phyloP scores from a whole-genome alignment of 2,329 filamentous ascomycete species.

The Aspergillus unguis region DNA sequence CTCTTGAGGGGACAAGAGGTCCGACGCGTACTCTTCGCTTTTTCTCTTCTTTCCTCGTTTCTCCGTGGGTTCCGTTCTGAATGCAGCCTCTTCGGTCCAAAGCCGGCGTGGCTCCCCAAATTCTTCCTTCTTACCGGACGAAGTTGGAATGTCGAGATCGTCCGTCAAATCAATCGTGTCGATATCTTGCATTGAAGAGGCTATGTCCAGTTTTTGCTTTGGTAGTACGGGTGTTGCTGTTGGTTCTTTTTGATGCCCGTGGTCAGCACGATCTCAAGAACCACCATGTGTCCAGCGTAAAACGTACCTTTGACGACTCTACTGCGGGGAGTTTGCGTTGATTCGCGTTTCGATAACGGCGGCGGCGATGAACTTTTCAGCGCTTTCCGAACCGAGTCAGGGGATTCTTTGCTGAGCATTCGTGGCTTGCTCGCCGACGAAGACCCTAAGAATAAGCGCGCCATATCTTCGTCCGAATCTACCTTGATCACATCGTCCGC shows the following conservation, averaged over 20 bases:
- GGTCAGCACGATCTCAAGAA: constrained; percentile 9
- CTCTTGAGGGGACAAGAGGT: constrained; percentile 35
- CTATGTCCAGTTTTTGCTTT: constrained; percentile 16
- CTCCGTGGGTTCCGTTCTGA: constrained; percentile 33
- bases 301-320: constrained; percentile 26
- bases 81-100: constrained; percentile 45
- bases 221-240: constrained; percentile 23
- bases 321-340: constrained; percentile 4
- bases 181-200: constrained; percentile 28
- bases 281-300: not conserved
- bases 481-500: constrained; percentile 25
- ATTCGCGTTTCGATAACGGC: constrained; percentile 11
- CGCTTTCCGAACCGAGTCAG: constrained; percentile 20
- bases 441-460: constrained; percentile 42
- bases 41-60: constrained; percentile 49
- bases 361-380: constrained; percentile 17
- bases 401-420: constrained; percentile 34
- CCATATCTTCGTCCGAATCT: constrained; percentile 38
- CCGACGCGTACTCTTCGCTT: constrained; percentile 46
- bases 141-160: constrained; percentile 32
- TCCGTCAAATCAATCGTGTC: constrained; percentile 47
- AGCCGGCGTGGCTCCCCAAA: constrained; percentile 42
- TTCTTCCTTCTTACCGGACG: constrained; percentile 38
- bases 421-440: constrained; percentile 40
- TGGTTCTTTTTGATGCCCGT: constrained; percentile 12